A percentile compares a stretch with the other conserved stretches of the same genome.
Conservation (phyloP, 441 rosid genomes). For the Jatropha multifida region DNA sequence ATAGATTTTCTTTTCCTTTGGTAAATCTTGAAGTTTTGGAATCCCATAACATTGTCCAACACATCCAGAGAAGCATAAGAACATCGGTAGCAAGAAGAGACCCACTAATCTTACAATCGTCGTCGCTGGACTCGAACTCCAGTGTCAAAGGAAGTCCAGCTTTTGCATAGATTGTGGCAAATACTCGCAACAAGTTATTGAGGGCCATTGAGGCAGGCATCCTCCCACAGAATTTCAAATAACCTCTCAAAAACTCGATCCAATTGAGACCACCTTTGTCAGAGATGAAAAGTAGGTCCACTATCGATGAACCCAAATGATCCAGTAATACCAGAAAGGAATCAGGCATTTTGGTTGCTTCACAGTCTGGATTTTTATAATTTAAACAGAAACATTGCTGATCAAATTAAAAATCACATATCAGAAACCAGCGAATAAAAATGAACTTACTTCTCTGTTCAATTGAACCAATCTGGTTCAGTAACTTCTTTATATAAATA, state of each 20-base stretch:
- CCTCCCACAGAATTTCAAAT: conserved; percentile 76
- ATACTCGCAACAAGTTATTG: conserved; percentile 57
- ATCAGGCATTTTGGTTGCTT: conserved; percentile 39
- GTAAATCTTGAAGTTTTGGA: conserved; percentile 29
- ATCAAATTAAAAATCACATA: background rate
- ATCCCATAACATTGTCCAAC: conserved; percentile 81
- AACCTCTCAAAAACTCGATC: conserved; percentile 76
- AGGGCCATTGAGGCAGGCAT: conserved; percentile 60
- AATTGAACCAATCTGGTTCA: background rate
- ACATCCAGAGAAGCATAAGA: conserved; percentile 59
- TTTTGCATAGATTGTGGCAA: conserved; percentile 32
- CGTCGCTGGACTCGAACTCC: conserved; percentile 61
- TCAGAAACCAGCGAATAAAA: background rate
- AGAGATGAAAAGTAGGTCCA: conserved; percentile 55
- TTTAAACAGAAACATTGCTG: conserved; percentile 66
- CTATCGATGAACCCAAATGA: conserved; percentile 57
- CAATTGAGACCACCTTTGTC: conserved; percentile 59
- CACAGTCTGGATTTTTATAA: conserved; percentile 40
- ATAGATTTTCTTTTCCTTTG: conserved; percentile 29
- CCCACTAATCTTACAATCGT: conserved; percentile 68
- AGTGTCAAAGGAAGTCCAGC: conserved; percentile 52
- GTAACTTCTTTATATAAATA: no score
- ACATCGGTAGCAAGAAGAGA: conserved; percentile 46
- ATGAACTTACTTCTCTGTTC: background rate
- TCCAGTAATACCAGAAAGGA: conserved; percentile 48